phyloP scores from a whole-genome alignment of 768 basidiomycete genomes.

The Serendipita indica region DNA sequence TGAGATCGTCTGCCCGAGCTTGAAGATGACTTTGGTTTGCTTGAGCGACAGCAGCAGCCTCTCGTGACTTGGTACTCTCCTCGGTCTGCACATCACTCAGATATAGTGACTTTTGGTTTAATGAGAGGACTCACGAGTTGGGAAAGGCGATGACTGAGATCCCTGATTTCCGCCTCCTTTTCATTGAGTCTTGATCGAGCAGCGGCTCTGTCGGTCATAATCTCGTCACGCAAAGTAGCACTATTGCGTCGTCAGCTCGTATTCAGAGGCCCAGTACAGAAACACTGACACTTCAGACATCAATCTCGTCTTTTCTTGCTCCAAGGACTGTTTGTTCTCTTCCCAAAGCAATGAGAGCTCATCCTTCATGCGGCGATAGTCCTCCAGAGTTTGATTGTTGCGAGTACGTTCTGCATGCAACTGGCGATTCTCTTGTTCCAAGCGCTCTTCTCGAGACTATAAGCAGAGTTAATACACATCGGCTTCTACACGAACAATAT shows the following conservation, averaged over 20 bases:
- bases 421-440: constrained; percentile 8
- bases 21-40: constrained; percentile 69
- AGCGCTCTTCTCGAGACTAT: neutral
- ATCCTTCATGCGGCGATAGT: constrained; percentile 46
- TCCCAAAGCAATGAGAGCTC: constrained; percentile 80
- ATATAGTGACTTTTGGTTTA: constrained; percentile 12
- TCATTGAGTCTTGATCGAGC: constrained; percentile 79
- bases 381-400: constrained; percentile 7
- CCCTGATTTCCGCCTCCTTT: constrained; percentile 66
- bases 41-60: constrained; percentile 53
- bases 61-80: constrained; percentile 54
- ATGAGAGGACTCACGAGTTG: constrained; percentile 36
- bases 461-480: neutral
- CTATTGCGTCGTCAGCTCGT: constrained; percentile 59
- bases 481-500: neutral
- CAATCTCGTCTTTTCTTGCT: constrained; percentile 48
- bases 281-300: neutral
- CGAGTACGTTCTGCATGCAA: neutral
- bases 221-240: constrained; percentile 62
- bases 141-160: constrained; percentile 57
- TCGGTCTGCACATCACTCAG: constrained; percentile 30
- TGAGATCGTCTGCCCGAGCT: constrained; percentile 48
- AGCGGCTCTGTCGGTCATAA: constrained; percentile 54
- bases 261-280: neutral
- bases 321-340: constrained; percentile 64